Conservation (phyloP, 768 basidiomycete genomes). For the Podaxis mareebaensis region DNA sequence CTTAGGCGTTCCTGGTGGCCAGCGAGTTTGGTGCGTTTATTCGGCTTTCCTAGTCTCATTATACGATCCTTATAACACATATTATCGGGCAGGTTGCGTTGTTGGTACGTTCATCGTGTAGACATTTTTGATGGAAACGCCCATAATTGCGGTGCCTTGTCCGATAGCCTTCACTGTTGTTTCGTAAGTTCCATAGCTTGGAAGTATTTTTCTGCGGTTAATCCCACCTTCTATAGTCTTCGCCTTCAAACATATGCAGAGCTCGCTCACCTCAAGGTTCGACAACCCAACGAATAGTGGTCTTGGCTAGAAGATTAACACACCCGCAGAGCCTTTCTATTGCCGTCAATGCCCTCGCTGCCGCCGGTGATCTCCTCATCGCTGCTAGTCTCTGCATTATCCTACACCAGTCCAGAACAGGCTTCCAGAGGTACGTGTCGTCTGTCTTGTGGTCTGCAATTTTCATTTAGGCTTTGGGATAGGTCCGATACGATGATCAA, state of each 20-base stretch:
- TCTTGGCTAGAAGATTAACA: neutral
- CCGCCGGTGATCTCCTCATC: slow-evolving; percentile 48
- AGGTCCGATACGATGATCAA: slow-evolving; percentile 50
- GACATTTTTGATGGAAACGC: neutral
- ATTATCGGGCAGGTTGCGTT: slow-evolving; percentile 24
- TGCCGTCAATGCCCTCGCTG: slow-evolving; percentile 44
- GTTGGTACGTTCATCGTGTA: slow-evolving; percentile 29
- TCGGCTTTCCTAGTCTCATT: neutral
- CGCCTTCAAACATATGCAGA: slow-evolving; percentile 34
- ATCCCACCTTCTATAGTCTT: slow-evolving; percentile 21
- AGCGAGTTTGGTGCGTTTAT: slow-evolving; percentile 40
- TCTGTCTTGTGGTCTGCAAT: neutral
- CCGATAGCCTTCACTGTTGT: slow-evolving; percentile 14
- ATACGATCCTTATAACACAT: neutral
- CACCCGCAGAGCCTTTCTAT: slow-evolving; percentile 36
- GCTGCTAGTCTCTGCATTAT: slow-evolving; percentile 41
- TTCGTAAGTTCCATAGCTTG: slow-evolving; percentile 8
- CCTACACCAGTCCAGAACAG: slow-evolving; percentile 45
- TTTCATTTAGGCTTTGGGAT: slow-evolving; percentile 6
- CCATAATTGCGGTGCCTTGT: neutral
- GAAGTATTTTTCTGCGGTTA: neutral
- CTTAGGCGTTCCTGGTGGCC: slow-evolving; percentile 32
- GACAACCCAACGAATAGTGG: neutral
- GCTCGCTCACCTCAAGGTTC: slow-evolving; percentile 37
- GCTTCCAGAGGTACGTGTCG: slow-evolving; percentile 41